Evolutionary conservation across 345 rosid genomes (phyloP).

Genomic region (Abelmoschus esculentus): DNA sequence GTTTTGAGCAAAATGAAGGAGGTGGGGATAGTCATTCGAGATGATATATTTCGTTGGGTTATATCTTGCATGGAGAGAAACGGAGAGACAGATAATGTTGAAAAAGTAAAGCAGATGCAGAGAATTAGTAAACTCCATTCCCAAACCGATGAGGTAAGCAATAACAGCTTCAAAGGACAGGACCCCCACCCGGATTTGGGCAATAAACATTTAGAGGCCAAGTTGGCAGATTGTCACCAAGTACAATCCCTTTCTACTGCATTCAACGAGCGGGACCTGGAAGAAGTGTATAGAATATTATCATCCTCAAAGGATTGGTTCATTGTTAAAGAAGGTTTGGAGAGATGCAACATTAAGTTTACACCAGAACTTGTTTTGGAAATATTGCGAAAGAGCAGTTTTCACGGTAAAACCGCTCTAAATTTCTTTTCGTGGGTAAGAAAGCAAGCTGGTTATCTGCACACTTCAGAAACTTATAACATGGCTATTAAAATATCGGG

Average conservation of each 20-base stretch:
- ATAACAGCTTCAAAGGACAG: constrained; percentile 12
- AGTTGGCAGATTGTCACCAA: constrained; percentile 9
- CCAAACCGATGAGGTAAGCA: constrained; percentile 12
- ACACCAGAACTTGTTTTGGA: constrained; percentile 54
- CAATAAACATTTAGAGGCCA: constrained; percentile 10
- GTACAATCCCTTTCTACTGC: constrained; percentile 19
- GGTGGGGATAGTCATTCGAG: constrained; percentile 37
- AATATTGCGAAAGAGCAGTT: constrained; percentile 33
- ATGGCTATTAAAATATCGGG: constrained; percentile 77
- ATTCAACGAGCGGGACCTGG: constrained; percentile 32
- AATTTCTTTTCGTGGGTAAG: constrained; percentile 68
- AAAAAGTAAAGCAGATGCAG: constrained; percentile 44
- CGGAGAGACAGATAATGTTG: constrained; percentile 42
- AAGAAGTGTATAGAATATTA: constrained; percentile 42
- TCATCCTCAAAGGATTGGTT: constrained; percentile 25
- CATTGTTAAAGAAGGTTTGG: constrained; percentile 41
- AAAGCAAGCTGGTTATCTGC: constrained; percentile 50
- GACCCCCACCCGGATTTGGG: constrained; percentile 11
- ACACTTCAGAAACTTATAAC: constrained; percentile 72
- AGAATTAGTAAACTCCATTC: constrained; percentile 18
- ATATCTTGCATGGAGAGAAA: constrained; percentile 51
- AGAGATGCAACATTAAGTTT: constrained; percentile 38
- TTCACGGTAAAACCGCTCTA: constrained; percentile 50
- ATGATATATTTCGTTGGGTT: constrained; percentile 47
- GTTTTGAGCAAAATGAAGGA: constrained; percentile 48